Percentiles rank a stretch among this genome's conserved stretches.
These are phyloP conservation scores for Candolleomyces efflorescens DNA, from an alignment of 768 basidiomycete genomes.

Conservation along the genomic window DNA sequence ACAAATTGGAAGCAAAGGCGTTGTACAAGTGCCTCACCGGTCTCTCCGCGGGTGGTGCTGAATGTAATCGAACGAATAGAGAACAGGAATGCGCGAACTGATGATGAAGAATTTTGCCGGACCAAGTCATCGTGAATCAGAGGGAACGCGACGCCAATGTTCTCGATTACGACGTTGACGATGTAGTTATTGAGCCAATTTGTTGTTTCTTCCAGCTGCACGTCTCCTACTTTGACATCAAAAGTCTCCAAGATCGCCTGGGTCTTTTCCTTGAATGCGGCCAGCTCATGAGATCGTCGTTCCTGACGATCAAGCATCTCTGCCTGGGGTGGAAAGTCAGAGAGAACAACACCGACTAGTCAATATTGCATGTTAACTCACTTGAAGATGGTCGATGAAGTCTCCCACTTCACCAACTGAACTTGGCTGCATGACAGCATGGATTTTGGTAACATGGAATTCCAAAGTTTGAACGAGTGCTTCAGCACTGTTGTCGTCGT, in stretches of 20 bases:
- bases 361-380: constrained; percentile 19
- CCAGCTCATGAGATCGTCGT: constrained; percentile 72
- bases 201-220: constrained; percentile 27
- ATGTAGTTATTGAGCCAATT: constrained; percentile 56
- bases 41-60: constrained; percentile 68
- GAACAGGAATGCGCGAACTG: constrained; percentile 80
- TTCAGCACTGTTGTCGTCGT: constrained; percentile 17
- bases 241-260: constrained; percentile 69
- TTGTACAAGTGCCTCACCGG: constrained; percentile 68
- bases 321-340: constrained; percentile 35
- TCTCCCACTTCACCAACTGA: constrained; percentile 90
- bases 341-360: background rate
- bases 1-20: constrained; percentile 86
- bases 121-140: constrained; percentile 61
- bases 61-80: constrained; percentile 77
- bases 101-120: constrained; percentile 36
- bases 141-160: constrained; percentile 90
- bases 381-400: constrained; percentile 82
- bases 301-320: constrained; percentile 74
- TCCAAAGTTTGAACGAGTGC: constrained; percentile 36
- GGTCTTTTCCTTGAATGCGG: constrained; percentile 80
- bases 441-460: constrained; percentile 66
- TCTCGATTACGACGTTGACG: constrained; percentile 51
- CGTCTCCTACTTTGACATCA: constrained; percentile 54
- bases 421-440: constrained; percentile 93